A percentile compares a stretch with the other conserved stretches of the same genome.
Conservation (phyloP, 257 asterid species). For the Solanum bukasovii region DNA sequence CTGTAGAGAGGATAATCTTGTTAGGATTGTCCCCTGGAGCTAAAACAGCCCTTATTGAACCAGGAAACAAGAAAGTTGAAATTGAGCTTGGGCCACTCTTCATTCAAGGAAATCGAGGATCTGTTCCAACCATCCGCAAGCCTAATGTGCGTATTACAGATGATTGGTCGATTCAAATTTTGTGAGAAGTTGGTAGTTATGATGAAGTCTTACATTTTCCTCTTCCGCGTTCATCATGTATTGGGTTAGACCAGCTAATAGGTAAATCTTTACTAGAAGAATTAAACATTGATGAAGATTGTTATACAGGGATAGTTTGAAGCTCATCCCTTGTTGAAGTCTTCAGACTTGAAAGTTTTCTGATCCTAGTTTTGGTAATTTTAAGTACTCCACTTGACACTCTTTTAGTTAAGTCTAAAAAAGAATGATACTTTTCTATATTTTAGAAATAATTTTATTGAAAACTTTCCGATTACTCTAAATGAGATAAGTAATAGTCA, state of each 20-base stretch:
- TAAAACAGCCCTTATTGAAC: constrained; percentile 51
- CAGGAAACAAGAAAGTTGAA: constrained; percentile 37
- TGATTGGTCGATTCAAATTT: constrained; percentile 62
- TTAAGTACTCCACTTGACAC: neutral
- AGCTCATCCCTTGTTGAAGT: neutral
- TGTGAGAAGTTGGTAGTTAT: constrained; percentile 25
- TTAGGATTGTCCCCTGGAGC: constrained; percentile 48
- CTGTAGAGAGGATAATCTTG: constrained; percentile 65
- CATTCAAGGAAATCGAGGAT: constrained; percentile 32
- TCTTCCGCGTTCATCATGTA: neutral
- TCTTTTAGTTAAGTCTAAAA: neutral
- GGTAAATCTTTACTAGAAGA: neutral
- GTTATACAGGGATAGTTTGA: neutral
- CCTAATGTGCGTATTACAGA: constrained; percentile 54
- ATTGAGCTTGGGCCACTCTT: constrained; percentile 57
- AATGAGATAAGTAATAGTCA: neutral
- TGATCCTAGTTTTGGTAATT: neutral
- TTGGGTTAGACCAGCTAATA: neutral
- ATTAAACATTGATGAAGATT: neutral
- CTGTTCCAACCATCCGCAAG: constrained; percentile 62
- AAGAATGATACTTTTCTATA: neutral
- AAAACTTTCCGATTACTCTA: neutral
- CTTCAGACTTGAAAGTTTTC: neutral
- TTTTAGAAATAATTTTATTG: neutral
- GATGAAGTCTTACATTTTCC: neutral